phyloP scores from a whole-genome alignment of 164 flowering plant genomes.

The Magnolia changhungtana region DNA sequence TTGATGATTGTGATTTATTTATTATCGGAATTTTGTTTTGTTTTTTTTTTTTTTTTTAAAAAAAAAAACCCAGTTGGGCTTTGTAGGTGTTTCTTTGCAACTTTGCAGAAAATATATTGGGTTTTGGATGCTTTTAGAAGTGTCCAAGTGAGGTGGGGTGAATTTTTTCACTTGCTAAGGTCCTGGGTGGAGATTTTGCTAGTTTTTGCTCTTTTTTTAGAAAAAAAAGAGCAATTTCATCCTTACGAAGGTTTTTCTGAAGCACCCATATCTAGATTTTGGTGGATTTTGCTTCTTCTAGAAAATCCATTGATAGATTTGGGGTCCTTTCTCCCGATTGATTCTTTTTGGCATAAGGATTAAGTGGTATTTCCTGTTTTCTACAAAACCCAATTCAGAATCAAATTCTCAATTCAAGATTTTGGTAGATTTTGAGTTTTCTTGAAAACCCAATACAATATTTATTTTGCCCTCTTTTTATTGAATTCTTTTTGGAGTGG shows the following conservation, averaged over 20 bases:
- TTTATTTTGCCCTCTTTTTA: not conserved
- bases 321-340: not conserved
- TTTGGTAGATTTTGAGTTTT: not conserved
- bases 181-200: too few species aligned
- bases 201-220: too few species aligned
- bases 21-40: not conserved
- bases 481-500: not conserved
- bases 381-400: not conserved
- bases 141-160: too few species aligned
- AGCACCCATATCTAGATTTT: not conserved
- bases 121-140: not conserved
- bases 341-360: not conserved
- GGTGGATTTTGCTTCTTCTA: not conserved
- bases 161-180: too few species aligned
- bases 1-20: too few species aligned
- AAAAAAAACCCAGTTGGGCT: conserved; percentile 10
- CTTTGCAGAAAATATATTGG: not conserved
- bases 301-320: not conserved
- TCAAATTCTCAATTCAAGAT: not conserved
- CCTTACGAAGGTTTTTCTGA: not conserved
- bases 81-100: not conserved
- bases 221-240: too few species aligned
- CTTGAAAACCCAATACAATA: not conserved
- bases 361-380: not conserved
- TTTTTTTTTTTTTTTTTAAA: too few species aligned